Base-by-base conservation (phyloP, 2,329 filamentous ascomycete species). In the Neofusicoccum laricinum region DNA sequence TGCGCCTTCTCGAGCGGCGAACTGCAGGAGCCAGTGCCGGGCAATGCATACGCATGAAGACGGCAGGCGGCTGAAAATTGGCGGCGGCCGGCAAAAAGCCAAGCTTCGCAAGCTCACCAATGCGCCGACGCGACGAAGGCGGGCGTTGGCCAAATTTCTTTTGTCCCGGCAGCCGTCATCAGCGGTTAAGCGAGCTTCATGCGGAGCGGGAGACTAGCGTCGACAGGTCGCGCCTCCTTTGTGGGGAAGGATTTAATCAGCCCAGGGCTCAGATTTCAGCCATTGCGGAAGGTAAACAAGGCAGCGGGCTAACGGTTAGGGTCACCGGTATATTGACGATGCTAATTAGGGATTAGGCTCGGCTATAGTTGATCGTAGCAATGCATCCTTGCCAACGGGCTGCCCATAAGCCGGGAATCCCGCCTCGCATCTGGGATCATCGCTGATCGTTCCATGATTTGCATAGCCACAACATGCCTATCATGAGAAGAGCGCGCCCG, bases 371-470 rank as follows among this genome's bases (percentile, higher is more conserved):
- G 55, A 46, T 59, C 40, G 11, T 34, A 12, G 17, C 19, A 19
- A 19, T 6, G 21, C 12, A 59, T 19, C 55, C 55, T 45, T 45
- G 55, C 40, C 15, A 17, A 57, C 53, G 38, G 53, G 10, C 25
- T 57, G 53, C 15, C 53, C 38, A 43, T 30, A 19, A 30, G 53
- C 55, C 55, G 40, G 55, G 55, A 59, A 59, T 36, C 25, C 40
- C 55, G 55, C 21, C 38, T 58, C 25, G 21, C 38, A 45, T 45
- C 53, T 58, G 17, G 53, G 38, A 58, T 17, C 32, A 34, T 32
- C 55, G 55, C 55, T 46, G 55, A 59, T 59, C 55, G 40, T 36
- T 36, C 53, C 55, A n/a, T 17, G 40, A 58, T 51, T 10, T 45
- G 55, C 55, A 59, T 46, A 34, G 41, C 55, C 55, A 59, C 40